These are phyloP conservation scores for Irpex sp. DNA, from an alignment of 1,284 basidiomycete genomes.

Conservation along the genomic window DNA sequence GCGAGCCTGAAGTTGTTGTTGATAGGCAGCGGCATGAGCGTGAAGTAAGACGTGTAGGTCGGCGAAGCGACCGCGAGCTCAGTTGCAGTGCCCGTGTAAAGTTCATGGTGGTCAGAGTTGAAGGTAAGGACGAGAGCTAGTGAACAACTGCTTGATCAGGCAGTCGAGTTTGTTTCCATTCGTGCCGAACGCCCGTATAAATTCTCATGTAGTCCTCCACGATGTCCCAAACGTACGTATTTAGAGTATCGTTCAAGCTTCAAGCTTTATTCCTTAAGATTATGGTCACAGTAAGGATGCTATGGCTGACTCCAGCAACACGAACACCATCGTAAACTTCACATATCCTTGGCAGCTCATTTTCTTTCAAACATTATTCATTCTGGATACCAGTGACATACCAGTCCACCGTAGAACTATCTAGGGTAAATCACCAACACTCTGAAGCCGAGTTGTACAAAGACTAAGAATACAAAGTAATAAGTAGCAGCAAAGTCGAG, in stretches of 20 bases:
- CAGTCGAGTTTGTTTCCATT: background rate
- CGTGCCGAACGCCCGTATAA: no score
- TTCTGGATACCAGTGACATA: background rate
- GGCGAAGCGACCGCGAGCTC: background rate
- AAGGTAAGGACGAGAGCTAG: background rate
- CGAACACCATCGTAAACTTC: no score
- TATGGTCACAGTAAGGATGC: no score
- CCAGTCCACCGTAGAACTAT: background rate
- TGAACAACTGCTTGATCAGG: background rate
- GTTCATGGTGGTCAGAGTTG: background rate
- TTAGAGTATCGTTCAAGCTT: no score
- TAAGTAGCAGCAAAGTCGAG: background rate
- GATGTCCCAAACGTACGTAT: no score
- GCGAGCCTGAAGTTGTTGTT: background rate
- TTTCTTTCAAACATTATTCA: no score
- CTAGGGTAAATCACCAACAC: background rate
- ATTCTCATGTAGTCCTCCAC: no score
- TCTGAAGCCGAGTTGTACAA: background rate
- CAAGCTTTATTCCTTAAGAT: no score
- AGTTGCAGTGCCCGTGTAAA: background rate
- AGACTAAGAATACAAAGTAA: background rate
- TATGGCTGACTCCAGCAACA: no score
- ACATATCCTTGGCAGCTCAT: no score
- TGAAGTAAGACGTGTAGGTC: background rate
- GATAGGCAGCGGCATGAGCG: background rate